phyloP scores from a whole-genome alignment of 2,329 filamentous ascomycete species.

The Xylariomycetidae sp. region DNA sequence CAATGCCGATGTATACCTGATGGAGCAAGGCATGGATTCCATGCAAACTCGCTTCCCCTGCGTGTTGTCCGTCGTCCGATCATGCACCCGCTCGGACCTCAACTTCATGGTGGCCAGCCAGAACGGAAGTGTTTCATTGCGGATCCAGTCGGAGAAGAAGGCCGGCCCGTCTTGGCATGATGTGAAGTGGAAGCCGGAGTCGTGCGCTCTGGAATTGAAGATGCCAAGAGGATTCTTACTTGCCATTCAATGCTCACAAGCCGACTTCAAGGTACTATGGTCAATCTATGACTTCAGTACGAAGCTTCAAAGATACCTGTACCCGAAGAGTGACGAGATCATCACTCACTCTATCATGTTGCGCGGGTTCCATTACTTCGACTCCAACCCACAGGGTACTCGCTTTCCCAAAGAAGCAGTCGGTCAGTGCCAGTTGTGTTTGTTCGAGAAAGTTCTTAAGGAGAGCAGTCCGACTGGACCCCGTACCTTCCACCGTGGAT shows the following conservation, averaged over 20 bases:
- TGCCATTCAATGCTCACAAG: conserved; percentile 62
- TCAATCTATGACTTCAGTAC: conserved; percentile 80
- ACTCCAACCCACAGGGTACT: conserved; percentile 61
- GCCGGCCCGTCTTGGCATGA: conserved; percentile 73
- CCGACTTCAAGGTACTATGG: conserved; percentile 75
- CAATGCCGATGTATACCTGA: conserved; percentile 66
- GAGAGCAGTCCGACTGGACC: conserved; percentile 67
- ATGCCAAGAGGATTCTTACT: conserved; percentile 72
- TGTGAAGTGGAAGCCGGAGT: conserved; percentile 69
- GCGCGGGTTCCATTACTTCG: conserved; percentile 74
- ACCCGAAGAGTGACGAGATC: conserved; percentile 62
- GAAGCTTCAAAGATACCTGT: conserved; percentile 67
- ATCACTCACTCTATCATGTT: conserved; percentile 64
- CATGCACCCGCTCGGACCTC: conserved; percentile 61
- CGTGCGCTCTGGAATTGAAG: conserved; percentile 58
- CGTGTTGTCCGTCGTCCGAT: conserved; percentile 68
- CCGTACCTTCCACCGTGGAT: conserved; percentile 70
- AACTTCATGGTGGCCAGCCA: conserved; percentile 74
- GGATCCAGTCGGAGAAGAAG: conserved; percentile 63
- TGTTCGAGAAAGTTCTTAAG: conserved; percentile 67
- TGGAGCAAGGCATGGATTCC: conserved; percentile 64
- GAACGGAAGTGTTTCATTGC: conserved; percentile 67
- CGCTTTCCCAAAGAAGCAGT: conserved; percentile 72
- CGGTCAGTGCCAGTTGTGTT: conserved; percentile 61
- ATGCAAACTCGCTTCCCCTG: conserved; percentile 66